Percentiles rank a stretch among this genome's conserved stretches.
These are phyloP conservation scores for Ajuga chamaepitys DNA, from an alignment of 257 asterid genomes.

Conservation along the genomic window DNA sequence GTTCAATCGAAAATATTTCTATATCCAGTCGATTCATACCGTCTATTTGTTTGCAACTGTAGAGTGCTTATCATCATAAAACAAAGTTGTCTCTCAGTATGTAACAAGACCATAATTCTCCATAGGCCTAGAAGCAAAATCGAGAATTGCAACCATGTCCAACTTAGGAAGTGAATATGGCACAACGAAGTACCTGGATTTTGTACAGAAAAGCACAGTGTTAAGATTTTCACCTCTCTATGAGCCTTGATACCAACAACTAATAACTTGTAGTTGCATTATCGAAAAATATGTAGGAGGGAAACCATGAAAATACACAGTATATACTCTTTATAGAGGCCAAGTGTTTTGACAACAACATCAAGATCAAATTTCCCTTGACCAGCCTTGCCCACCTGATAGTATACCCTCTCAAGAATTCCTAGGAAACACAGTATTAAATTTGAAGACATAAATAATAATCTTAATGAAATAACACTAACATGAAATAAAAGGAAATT, in stretches of 20 bases:
- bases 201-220: background rate
- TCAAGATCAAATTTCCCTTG: slow-evolving; percentile 87
- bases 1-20: background rate
- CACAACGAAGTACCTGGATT: slow-evolving; percentile 66
- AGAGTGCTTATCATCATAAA: slow-evolving; percentile 87
- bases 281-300: background rate
- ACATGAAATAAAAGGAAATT: slow-evolving; percentile 1
- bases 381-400: slow-evolving; percentile 75
- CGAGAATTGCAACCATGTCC: slow-evolving; percentile 98
- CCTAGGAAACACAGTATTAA: slow-evolving; percentile 37
- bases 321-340: slow-evolving; percentile 69
- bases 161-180: slow-evolving; percentile 89
- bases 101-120: slow-evolving; percentile 96
- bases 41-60: slow-evolving; percentile 98
- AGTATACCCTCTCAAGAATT: slow-evolving; percentile 70
- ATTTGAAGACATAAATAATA: background rate
- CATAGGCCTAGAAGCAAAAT: slow-evolving; percentile 98
- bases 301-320: slow-evolving; percentile 13
- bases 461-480: too few relatives aligned
- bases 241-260: background rate
- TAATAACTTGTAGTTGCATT: background rate
- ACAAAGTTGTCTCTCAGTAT: slow-evolving; percentile 85
- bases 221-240: background rate
- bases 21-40: slow-evolving; percentile 41
- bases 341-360: slow-evolving; percentile 93